Base-by-base conservation (phyloP, 371 early-diverging fungal genomes). In the Mucor indicus region DNA sequence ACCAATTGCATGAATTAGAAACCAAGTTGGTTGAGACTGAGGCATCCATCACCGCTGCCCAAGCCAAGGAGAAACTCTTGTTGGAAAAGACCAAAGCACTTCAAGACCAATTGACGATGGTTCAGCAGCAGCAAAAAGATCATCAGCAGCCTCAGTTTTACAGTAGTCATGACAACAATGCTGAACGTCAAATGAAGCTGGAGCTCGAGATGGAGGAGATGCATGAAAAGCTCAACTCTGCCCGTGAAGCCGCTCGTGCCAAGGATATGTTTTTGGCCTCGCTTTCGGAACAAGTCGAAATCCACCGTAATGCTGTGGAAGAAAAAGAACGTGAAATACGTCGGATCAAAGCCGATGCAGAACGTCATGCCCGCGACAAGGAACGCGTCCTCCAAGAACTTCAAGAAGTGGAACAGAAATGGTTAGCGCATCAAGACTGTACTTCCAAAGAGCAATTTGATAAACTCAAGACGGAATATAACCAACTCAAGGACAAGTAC, bases 191-290 rank as follows among this genome's bases (percentile, higher is more conserved):
- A 35, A 65, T 62, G 54, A 64, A 68, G 27, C 48, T 72, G 46
- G 73, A 76, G 48, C 58, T 70, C 48, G 73, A 72, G 36, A 69
- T 76, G 68, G 73, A 76, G 44, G 71, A 70, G 44, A 71, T 69
- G 8, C 77, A 76, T 37, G 77, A 76, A 40, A 70, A 72, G 44
- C 61, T 76, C 61, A 55, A 48, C 12, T 68, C 73, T 1, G 16
- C 72, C 4, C 71, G 61, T 47, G 77, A 76, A 15, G 61, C 69
- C 27, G 71, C 73, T 47, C 66, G 71, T 29, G 77, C 77, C 36
- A 76, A 76, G 31, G 77, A 76, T 20, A 66, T 72, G 67, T 76
- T 76, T 30, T 39, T 76, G 22, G 57, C 50, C 22, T 54, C 59
- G 1, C 52, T 76, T n/a, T 65, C 73, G 0, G 73, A 76, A 47